Evolutionary conservation across 257 asterid species (phyloP), one percentile per base, ranked within the genome.

Genomic region (Penstemon barbatus): DNA sequence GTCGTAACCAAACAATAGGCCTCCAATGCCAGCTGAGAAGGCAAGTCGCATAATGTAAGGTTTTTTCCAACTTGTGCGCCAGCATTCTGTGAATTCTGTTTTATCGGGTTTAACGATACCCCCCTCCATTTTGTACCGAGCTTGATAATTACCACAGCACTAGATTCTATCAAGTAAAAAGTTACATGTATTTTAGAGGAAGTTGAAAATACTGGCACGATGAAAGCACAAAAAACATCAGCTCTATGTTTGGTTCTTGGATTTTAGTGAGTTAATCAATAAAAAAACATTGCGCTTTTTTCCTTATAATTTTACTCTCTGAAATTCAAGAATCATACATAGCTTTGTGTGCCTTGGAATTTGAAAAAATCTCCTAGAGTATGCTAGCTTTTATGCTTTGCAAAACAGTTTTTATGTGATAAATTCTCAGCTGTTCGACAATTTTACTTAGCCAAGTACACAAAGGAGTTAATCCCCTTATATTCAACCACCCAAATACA

Each of bases 11-110:
- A 89, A 89, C 77, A 87, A 58, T 19, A 87, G 85, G 18, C 97
- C 97, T 19, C 97, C 97, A 10, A 89, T 84, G 62, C 95, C 97
- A 36, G 97, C 97, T 1, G 95, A 83, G 19, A 89, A 79, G 60
- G 97, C 95, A 44, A 89, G 91, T 19, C 90, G 79, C 92, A 87
- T 82, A 56, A 89, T 85, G 66, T 89, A 89, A 46, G 96, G 96
- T 0, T 74, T 84, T 59, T 72, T 36, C 89, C 86, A 85, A 19
- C 76, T 76, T 0, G 89, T 84, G 48, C 80, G 74, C 95, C 96
- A 85, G 70, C 92, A 87, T 69, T 86, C 94, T 5, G 91, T 82
- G 78, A 84, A 86, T 5, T 84, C 91, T 7, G 91, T 82, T 72
- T 78, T 85, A 60, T 82, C 87, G 3, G 85, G 86, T 68, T 79